Evolutionary conservation across 2,329 filamentous ascomycete species (phyloP), one percentile per base, ranked within the genome.

Genomic region (Hypoxylon rubiginosum): DNA sequence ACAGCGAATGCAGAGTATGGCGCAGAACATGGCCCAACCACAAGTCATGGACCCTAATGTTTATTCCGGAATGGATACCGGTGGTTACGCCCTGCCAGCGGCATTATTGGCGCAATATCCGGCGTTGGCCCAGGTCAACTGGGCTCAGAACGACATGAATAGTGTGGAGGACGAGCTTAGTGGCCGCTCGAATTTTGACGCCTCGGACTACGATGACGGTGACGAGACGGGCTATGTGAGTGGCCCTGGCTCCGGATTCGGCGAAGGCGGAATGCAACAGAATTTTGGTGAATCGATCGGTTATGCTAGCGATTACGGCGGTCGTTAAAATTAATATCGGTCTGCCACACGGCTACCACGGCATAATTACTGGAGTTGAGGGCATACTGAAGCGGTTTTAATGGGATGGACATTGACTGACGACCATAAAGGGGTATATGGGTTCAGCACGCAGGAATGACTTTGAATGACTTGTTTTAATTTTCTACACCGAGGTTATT

Each of bases 81-180:
- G 85, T 71, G 84, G 86, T 63, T 92, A 92, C 76, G 83, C 86
- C 39, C 85, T 98, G n/a, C 96, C 96, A 1, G 92, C 92, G 3
- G 95, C 95, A 1, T 82, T 99, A 53, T 82, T 98, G 41, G 92
- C 92, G 17, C 96, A 98, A 75, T 98, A 97, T 78, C 96, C 96
- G 11, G 94, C 93, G 3, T 82, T 99, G n/a, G 94, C 94, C 24
- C 91, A 90, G 58, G 87, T 98, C 77, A 94, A 95, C 75, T 98
- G 95, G 94, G 86, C 87, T 17, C 77, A 80, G 10, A 76, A 79
- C 19, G 87, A 90, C 57, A 86, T 97, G 76, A 87, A 90, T 45
- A 86, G 91, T n/a, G 88, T 90, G 63, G 91, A 94, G 43, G 91
- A 93, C 53, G 92, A 93, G 66, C 80, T 92, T n/a, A 92, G 90